Percentiles rank a stretch among this genome's conserved stretches.
Evolutionary conservation across 1,284 basidiomycete species (phyloP).

Genomic region (Meira miltonrushii): DNA sequence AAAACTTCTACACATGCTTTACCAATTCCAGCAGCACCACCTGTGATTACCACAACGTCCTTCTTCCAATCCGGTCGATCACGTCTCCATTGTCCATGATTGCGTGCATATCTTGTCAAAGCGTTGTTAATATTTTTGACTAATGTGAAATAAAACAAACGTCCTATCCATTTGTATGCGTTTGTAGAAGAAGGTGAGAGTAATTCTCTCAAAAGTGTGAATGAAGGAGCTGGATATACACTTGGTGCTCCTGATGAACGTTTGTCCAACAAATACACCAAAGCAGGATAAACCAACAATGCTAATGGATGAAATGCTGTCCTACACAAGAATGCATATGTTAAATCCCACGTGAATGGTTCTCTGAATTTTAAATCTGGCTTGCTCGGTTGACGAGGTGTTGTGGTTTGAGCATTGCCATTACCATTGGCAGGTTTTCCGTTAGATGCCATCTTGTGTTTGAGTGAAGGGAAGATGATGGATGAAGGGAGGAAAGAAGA

Average conservation of each 20-base stretch:
- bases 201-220: conserved; percentile 19
- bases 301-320: conserved; percentile 40
- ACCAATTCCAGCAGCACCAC: conserved; percentile 49
- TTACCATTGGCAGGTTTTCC: too few species aligned
- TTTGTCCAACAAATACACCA: conserved; percentile 31
- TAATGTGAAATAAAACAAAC: conserved; percentile 31
- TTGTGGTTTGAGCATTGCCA: not conserved
- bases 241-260: conserved; percentile 14
- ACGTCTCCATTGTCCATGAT: conserved; percentile 31
- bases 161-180: conserved; percentile 37
- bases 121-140: conserved; percentile 30
- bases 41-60: conserved; percentile 49
- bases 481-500: too few species aligned
- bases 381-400: conserved; percentile 5
- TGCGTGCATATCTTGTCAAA: conserved; percentile 35
- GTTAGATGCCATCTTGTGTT: not conserved
- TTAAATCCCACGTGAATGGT: conserved; percentile 37
- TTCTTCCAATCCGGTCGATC: conserved; percentile 40
- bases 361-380: conserved; percentile 15
- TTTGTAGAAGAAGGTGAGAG: conserved; percentile 14
- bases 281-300: conserved; percentile 33
- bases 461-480: not conserved
- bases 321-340: conserved; percentile 27
- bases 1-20: conserved; percentile 45
- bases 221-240: conserved; percentile 8